Conservation (phyloP, 352 stramenopile genomes). For the Phytophthora agathidicida region DNA sequence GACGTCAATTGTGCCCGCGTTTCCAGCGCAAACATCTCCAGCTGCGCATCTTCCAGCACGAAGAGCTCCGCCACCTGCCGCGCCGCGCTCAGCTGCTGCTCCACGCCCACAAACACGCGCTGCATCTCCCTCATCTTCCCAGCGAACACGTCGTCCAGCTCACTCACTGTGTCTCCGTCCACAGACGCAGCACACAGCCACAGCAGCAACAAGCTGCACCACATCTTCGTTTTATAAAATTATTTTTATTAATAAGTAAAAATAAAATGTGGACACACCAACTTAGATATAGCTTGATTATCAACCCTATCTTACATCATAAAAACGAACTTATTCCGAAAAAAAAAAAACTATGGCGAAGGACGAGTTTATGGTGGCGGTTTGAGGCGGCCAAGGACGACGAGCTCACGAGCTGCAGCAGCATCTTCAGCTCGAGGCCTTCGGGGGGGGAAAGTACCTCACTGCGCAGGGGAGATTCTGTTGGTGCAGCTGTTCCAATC, state of each 20-base stretch:
- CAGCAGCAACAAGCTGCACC: conserved; percentile 14
- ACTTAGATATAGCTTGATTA: too few species aligned
- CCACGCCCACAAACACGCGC: conserved; percentile 13
- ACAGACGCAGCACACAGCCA: conserved; percentile 24
- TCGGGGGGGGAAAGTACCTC: conserved; percentile 73
- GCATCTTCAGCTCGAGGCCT: conserved; percentile 77
- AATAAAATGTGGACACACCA: too few species aligned
- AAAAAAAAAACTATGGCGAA: conserved; percentile 32
- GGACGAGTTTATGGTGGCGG: conserved; percentile 18
- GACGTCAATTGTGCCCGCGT: conserved; percentile 20
- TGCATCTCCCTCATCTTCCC: conserved; percentile 19
- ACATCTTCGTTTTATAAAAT: too few species aligned
- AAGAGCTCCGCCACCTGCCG: conserved; percentile 28
- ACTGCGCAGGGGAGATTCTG: conserved; percentile 81
- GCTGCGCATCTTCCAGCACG: conserved; percentile 26
- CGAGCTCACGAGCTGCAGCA: conserved; percentile 67
- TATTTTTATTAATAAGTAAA: too few species aligned
- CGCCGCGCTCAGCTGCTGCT: conserved; percentile 27
- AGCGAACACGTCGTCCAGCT: background rate
- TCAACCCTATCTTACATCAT: background rate
- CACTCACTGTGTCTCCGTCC: background rate
- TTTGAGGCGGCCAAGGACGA: conserved; percentile 51
- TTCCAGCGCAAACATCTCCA: conserved; percentile 24
- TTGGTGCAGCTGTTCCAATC: conserved; percentile 71
- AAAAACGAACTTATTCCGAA: too few species aligned